phyloP scores from a whole-genome alignment of 2,329 filamentous ascomycete species.

The Talaromyces marneffei region DNA sequence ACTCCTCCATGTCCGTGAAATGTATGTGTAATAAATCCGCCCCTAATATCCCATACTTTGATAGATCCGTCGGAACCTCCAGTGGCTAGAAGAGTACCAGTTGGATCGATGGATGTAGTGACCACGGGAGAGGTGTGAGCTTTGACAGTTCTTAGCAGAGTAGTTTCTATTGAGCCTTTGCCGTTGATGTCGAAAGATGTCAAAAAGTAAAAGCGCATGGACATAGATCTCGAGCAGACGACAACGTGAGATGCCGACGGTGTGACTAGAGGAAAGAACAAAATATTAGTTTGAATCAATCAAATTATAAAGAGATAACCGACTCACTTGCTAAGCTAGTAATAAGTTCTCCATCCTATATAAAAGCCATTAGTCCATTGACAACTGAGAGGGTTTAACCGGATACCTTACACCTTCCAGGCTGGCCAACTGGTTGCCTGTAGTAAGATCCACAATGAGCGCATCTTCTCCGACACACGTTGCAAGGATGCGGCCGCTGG shows the following conservation, averaged over 20 bases:
- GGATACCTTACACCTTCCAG: conserved; percentile 69
- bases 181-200: conserved; percentile 49
- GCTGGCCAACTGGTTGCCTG: conserved; percentile 72
- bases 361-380: conserved; percentile 1
- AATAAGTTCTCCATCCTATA: conserved; percentile 58
- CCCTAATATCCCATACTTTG: conserved; percentile 92
- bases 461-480: conserved; percentile 90
- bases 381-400: conserved; percentile 13
- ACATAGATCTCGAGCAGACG: conserved; percentile 88
- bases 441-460: conserved; percentile 76
- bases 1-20: conserved; percentile 90
- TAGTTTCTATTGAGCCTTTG: conserved; percentile 55
- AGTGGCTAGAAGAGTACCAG: conserved; percentile 83
- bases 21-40: conserved; percentile 88
- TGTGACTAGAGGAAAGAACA: conserved; percentile 55
- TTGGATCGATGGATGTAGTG: conserved; percentile 75
- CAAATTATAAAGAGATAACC: neutral
- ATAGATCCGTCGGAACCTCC: conserved; percentile 89
- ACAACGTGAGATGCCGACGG: conserved; percentile 83
- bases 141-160: conserved; percentile 73
- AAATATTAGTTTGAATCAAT: conserved; percentile 10
- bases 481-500: conserved; percentile 73
- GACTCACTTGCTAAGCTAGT: conserved; percentile 41
- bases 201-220: conserved; percentile 85
- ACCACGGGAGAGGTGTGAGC: conserved; percentile 87